phyloP scores from a whole-genome alignment of 257 asterid genomes.

The Avicennia marina region DNA sequence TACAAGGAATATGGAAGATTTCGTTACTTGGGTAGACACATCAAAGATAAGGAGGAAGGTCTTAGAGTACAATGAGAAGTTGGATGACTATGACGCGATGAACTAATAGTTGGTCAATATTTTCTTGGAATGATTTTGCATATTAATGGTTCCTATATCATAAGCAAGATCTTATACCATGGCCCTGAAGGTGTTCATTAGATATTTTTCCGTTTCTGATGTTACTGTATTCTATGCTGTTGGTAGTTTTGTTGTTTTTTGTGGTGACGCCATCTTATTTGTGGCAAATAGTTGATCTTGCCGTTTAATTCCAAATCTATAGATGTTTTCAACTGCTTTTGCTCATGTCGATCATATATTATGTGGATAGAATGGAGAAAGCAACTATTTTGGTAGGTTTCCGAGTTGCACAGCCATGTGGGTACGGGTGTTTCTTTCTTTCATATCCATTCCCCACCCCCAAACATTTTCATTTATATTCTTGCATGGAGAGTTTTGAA shows the following conservation, averaged over 20 bases:
- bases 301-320: neutral
- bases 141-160: neutral
- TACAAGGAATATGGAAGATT: conserved; percentile 91
- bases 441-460: neutral
- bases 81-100: conserved; percentile 87
- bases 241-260: neutral
- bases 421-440: neutral
- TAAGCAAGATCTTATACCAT: neutral
- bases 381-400: neutral
- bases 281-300: no score
- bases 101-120: conserved; percentile 22
- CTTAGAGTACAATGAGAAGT: conserved; percentile 69
- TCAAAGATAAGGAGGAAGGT: conserved; percentile 89
- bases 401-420: neutral
- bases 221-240: neutral
- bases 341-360: neutral
- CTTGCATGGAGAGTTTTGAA: no score
- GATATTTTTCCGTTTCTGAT: neutral
- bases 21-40: conserved; percentile 91
- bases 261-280: neutral
- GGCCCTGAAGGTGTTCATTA: conserved; percentile 5
- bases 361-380: neutral
- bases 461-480: neutral
- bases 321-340: neutral
- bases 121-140: neutral